Base-by-base conservation (phyloP, 768 basidiomycete genomes). In the Auricularia sp. region DNA sequence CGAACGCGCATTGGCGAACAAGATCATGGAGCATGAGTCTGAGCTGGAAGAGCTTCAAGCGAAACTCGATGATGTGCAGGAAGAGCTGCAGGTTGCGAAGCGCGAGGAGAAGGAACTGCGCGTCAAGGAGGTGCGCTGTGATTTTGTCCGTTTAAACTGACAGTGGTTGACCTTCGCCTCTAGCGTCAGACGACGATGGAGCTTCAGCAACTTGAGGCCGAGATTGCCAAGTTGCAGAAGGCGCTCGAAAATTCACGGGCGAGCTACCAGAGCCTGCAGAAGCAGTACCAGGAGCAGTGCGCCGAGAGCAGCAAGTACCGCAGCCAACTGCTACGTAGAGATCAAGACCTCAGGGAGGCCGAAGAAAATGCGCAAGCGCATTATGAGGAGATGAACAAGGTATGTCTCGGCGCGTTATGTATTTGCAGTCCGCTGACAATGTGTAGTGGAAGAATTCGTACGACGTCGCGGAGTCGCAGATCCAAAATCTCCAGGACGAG, bases 71-170 rank as follows among this genome's bases (percentile, higher is more conserved):
- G 92, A 97, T 71, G 74, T 88, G 66, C 78, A 82, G 67, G 83
- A 78, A 12, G 95, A 97, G 73, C 78, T 97, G 7, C 86, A 79
- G 14, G 81, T 87, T 5, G 87, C 89, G 3, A 90, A 91, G 73
- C 83, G 91, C 47, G 93, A 98, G 70, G 94, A 98, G 75, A 97
- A 98, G 76, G 95, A 98, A 70, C 74, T 96, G 68, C 80, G 91
- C 56, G 79, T 83, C 12, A 95, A 94, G 74, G 95, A 97, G 79
- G 91, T 91, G 65, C 10, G 68, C 76, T 42, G 0, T 3, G 2
- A 53, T 64, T 23, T 29, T 29, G 29, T 29, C 51, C 64, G 47
- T 7, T 66, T 34, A 59, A 54, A 10, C n/a, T 10, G 53, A 10
- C 18, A 66, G 3, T 64, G 63, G 11, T 70, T 76, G 33, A 68